A percentile compares a stretch with the other conserved stretches of the same genome.
phyloP scores from a whole-genome alignment of 768 basidiomycete species.

The Myochromella boudieri region DNA sequence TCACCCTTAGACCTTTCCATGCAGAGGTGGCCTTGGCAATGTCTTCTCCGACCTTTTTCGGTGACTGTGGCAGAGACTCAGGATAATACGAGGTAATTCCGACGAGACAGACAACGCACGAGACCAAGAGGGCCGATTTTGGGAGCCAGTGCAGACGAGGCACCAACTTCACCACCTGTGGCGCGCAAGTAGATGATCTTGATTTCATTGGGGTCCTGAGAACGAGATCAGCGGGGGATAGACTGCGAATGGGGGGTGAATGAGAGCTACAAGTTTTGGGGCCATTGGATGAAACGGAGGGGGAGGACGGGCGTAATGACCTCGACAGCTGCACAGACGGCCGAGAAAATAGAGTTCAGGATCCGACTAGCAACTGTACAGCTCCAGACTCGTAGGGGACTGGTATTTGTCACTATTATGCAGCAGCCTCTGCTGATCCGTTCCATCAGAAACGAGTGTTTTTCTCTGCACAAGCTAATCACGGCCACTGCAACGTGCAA shows the following conservation, averaged over 20 bases:
- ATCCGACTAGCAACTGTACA: slow-evolving; percentile 60
- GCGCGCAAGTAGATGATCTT: slow-evolving; percentile 99
- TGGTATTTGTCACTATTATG: slow-evolving; percentile 38
- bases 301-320: slow-evolving; percentile 29
- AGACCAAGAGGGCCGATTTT: slow-evolving; percentile 99
- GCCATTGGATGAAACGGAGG: slow-evolving; percentile 53
- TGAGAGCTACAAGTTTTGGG: slow-evolving; percentile 67
- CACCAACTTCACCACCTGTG: slow-evolving; percentile 99
- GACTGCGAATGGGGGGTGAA: not conserved
- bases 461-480: slow-evolving; percentile 19
- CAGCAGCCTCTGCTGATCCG: slow-evolving; percentile 19
- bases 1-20: slow-evolving; percentile 99
- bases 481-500: slow-evolving; percentile 53
- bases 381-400: slow-evolving; percentile 23
- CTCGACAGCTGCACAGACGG: slow-evolving; percentile 4
- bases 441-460: slow-evolving; percentile 12
- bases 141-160: slow-evolving; percentile 96
- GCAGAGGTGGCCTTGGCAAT: slow-evolving; percentile 97
- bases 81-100: slow-evolving; percentile 4
- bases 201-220: slow-evolving; percentile 93
- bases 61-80: slow-evolving; percentile 62
- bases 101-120: slow-evolving; percentile 48
- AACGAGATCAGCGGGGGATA: slow-evolving; percentile 7
- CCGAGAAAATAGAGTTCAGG: slow-evolving; percentile 49
- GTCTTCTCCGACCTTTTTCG: slow-evolving; percentile 99